Conservation (phyloP, 257 asterid genomes). For the Nicotiana knightiana region DNA sequence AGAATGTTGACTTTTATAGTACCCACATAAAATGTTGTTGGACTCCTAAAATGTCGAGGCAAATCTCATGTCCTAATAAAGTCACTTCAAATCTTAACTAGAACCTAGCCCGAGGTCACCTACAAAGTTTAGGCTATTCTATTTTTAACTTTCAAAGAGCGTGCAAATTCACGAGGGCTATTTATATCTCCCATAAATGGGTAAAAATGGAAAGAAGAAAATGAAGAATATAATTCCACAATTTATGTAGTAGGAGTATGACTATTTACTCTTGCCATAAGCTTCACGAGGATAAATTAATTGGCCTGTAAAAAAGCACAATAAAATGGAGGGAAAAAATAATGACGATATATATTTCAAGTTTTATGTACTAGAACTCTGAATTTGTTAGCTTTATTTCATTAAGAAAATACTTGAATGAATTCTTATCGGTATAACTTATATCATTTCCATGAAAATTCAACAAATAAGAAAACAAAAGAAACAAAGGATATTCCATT, state of each 20-base stretch:
- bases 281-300: neutral
- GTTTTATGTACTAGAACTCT: neutral
- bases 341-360: neutral
- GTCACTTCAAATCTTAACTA: neutral
- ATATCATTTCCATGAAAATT: no score
- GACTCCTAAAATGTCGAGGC: neutral
- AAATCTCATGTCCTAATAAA: neutral
- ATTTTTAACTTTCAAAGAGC: neutral
- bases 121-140: neutral
- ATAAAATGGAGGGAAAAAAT: neutral
- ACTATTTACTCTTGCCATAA: neutral
- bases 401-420: no score
- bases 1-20: slow-evolving; percentile 1
- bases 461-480: no score
- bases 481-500: neutral
- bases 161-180: neutral
- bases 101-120: neutral
- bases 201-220: neutral
- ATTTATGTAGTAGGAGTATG: no score
- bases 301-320: no score
- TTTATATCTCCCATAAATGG: no score
- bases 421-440: no score
- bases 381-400: neutral
- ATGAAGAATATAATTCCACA: neutral
- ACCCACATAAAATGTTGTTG: neutral